Evolutionary conservation across 23 red algal genomes (phyloP), one percentile per base, ranked within the genome.

Genomic region (Cyanidium caldarium): DNA sequence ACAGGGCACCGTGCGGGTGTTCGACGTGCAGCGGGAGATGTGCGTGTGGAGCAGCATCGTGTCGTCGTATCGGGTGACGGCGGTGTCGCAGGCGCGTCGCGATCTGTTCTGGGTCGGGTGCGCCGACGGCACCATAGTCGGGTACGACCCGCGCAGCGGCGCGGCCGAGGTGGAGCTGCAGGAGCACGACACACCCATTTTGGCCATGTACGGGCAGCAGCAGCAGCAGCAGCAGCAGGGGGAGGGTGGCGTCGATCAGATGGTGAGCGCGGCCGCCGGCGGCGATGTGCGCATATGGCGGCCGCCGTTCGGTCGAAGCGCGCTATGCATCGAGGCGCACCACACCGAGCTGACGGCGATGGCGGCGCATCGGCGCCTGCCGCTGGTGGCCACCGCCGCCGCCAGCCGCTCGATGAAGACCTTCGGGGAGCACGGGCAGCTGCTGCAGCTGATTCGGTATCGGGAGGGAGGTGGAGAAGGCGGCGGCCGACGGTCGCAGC

Each of bases 1-100:
- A 25, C 51, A 61, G 23, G 51, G 51, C 51, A 61, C 51, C 51
- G 31, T 61, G 19, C 51, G 51, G 21, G n/a, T 61, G n/a, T 61
- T 61, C 31, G 51, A 61, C 51, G 51, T 28, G 23, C n/a, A 61
- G 21, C 51, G 51, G n/a, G 51, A 61, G 51, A 61, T 61, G 51
- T 61, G 51, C 21, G 31, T 61, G n/a, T 61, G 51, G 51, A 61
- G 51, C 51, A 28, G 51, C 31, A 61, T 61, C 31, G 51, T 28
- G 10, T 61, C 51, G 23, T 61, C 51, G 13, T 61, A 61, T 61
- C 51, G 23, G 21, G 51, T 61, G 51, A 61, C 51, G 51, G 51
- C 51, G 23, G 51, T 61, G 5, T 16, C 51, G 51, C 51, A 61
- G 7, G 3, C 31, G 10, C 10, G 51, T 28, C 21, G n/a, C 23